Evolutionary conservation across 2,329 filamentous ascomycete genomes (phyloP).

Genomic region (Fusarium cyanostomum): DNA sequence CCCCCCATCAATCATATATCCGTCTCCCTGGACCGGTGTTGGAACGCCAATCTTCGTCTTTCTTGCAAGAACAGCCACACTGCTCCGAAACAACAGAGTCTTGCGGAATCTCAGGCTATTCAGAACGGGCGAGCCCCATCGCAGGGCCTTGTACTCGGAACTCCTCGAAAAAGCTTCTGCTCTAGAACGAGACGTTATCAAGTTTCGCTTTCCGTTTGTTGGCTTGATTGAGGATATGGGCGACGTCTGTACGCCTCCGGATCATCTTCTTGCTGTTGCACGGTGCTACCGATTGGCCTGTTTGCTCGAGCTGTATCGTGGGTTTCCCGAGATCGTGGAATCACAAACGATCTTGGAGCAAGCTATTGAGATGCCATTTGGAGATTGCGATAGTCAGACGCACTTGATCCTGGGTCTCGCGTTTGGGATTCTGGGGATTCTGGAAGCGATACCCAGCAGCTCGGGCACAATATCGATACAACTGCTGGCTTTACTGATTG

Average conservation of each 20-base stretch:
- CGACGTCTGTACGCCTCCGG: conserved; percentile 3
- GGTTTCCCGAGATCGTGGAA: conserved; percentile 15
- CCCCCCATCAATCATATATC: not conserved
- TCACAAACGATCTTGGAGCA: not conserved
- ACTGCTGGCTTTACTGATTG: conserved; percentile 13
- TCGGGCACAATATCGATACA: conserved; percentile 23
- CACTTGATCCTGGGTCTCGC: not conserved
- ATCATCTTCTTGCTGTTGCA: conserved; percentile 8
- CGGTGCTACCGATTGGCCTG: conserved; percentile 16
- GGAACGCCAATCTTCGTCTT: conserved; percentile 13
- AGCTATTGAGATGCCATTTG: not conserved
- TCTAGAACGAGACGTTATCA: conserved; percentile 2
- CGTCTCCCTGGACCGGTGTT: conserved; percentile 27
- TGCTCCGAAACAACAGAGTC: conserved; percentile 12
- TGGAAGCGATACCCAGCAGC: conserved; percentile 9
- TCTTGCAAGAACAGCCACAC: conserved; percentile 3
- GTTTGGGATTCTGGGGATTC: not conserved
- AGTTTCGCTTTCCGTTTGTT: conserved; percentile 3
- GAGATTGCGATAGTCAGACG: not conserved
- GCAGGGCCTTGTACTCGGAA: not conserved
- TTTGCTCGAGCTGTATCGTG: conserved; percentile 13
- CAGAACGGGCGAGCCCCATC: not conserved
- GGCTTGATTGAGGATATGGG: conserved; percentile 14
- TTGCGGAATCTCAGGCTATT: conserved; percentile 6
- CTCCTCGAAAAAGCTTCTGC: conserved; percentile 4